Conservation (phyloP, 169 alveolate genomes). For the Cryptosporidium ubiquitum region DNA sequence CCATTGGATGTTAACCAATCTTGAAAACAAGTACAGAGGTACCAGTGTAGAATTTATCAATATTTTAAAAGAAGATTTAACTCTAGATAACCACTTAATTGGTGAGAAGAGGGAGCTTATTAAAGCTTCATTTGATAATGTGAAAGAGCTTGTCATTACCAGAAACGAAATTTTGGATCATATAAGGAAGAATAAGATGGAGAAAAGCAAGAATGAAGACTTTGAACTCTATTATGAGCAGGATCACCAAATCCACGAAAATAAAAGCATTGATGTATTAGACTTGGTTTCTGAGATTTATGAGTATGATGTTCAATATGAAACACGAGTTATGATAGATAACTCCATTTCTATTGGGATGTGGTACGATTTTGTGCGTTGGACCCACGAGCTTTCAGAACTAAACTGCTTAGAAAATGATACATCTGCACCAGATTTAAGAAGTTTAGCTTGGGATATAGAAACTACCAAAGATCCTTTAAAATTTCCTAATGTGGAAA, state of each 20-base stretch:
- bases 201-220: slow-evolving; percentile 77
- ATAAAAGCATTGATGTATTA: slow-evolving; percentile 81
- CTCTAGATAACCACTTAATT: slow-evolving; percentile 87
- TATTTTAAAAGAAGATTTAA: slow-evolving; percentile 87
- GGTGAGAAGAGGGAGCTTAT: slow-evolving; percentile 87
- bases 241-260: slow-evolving; percentile 49
- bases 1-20: slow-evolving; percentile 78
- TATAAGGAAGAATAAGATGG: slow-evolving; percentile 78
- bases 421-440: slow-evolving; percentile 88
- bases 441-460: slow-evolving; percentile 98
- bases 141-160: slow-evolving; percentile 84
- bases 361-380: slow-evolving; percentile 92
- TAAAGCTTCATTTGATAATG: slow-evolving; percentile 87
- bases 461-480: slow-evolving; percentile 97
- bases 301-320: slow-evolving; percentile 96
- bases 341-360: slow-evolving; percentile 93
- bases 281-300: slow-evolving; percentile 89
- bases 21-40: slow-evolving; percentile 80
- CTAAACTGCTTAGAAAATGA: slow-evolving; percentile 79
- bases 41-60: slow-evolving; percentile 77
- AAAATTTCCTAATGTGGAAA: slow-evolving; percentile 97
- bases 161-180: slow-evolving; percentile 81
- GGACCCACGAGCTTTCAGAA: slow-evolving; percentile 76
- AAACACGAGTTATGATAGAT: slow-evolving; percentile 94
- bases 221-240: slow-evolving; percentile 69